A percentile compares a stretch with the other conserved stretches of the same genome.
Evolutionary conservation across 768 basidiomycete genomes (phyloP).

Genomic region (Podaxis sp.): DNA sequence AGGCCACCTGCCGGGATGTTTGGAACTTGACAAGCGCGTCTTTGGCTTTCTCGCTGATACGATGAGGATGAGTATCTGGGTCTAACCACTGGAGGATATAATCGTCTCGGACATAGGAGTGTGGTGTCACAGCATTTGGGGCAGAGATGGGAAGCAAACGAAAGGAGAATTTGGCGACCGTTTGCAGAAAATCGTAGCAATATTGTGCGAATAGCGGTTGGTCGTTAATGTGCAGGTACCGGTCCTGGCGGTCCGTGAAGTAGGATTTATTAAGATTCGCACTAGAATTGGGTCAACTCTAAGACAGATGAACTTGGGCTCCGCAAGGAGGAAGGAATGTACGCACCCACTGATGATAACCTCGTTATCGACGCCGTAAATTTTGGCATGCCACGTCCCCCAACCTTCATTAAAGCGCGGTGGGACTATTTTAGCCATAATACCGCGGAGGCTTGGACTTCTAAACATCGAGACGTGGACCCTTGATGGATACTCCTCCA

Average conservation of each 20-base stretch:
- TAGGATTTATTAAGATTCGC: slow-evolving; percentile 94
- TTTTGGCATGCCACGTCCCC: slow-evolving; percentile 98
- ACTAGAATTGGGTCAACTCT: slow-evolving; percentile 37
- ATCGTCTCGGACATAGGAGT: slow-evolving; percentile 36
- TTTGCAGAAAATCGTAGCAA: slow-evolving; percentile 74
- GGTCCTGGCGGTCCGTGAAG: slow-evolving; percentile 93
- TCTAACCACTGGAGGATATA: slow-evolving; percentile 72
- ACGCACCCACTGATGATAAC: slow-evolving; percentile 89
- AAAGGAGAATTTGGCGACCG: slow-evolving; percentile 75
- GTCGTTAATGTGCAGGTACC: slow-evolving; percentile 74
- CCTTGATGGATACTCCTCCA: slow-evolving; percentile 68
- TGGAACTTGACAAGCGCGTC: slow-evolving; percentile 63
- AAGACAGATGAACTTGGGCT: background rate
- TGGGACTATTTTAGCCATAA: slow-evolving; percentile 78
- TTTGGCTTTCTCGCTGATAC: slow-evolving; percentile 62
- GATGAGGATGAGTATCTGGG: slow-evolving; percentile 61
- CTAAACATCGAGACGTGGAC: slow-evolving; percentile 83
- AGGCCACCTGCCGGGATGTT: slow-evolving; percentile 27
- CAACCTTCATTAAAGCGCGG: slow-evolving; percentile 97
- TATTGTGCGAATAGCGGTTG: slow-evolving; percentile 75
- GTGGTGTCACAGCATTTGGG: slow-evolving; percentile 18
- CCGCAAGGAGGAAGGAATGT: background rate
- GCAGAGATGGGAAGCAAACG: slow-evolving; percentile 33
- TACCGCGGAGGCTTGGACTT: slow-evolving; percentile 78
- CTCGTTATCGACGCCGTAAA: slow-evolving; percentile 92